Base-by-base conservation (phyloP, 441 rosid species). In the Capsella rubella region DNA sequence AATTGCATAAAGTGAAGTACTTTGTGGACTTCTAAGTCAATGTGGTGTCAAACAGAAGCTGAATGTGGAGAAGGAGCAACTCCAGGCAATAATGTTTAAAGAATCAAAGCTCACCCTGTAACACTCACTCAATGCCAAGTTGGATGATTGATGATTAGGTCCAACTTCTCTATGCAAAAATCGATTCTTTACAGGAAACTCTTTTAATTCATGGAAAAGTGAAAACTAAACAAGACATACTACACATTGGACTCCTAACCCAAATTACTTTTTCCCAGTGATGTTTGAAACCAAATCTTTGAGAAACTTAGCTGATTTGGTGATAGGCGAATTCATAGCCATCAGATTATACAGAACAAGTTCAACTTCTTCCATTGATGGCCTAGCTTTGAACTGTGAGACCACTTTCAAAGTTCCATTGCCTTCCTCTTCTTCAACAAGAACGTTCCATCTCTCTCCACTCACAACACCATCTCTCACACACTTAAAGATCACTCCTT, bases 281-380 rank as follows among this genome's bases (percentile, higher is more conserved):
- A 90, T 86, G 79, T 83, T 87, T 3, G 89, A 90, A 43, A 89
- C 86, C 79, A 94, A 80, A 80, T 86, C 88, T 32, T 67, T 84
- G 45, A 90, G 81, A 50, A 91, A 90, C 87, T 86, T 88, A 5
- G 91, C 90, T 59, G 97, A 91, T 79, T 93, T 93, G 11, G 93
- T 87, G 39, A 93, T 84, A 2, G 97, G 96, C 0, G 98, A 91
- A 72, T 91, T 87, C 73, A 90, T 78, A 54, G 95, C 96, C 96
- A 93, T 88, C 83, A 89, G 69, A 69, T 94, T 91, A 67, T 91
- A 91, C 79, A 91, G 53, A 18, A 91, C 92, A 73, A 31, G 85
- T 82, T 94, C 96, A 50, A 89, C 93, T 79, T 94, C 93, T 27
- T 75, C 90, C 28, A 87, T 87, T 0, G 90, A 83, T 31, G 91